Evolutionary conservation across 768 basidiomycete species (phyloP), one percentile per base, ranked within the genome.

Genomic region (Russula sp.): DNA sequence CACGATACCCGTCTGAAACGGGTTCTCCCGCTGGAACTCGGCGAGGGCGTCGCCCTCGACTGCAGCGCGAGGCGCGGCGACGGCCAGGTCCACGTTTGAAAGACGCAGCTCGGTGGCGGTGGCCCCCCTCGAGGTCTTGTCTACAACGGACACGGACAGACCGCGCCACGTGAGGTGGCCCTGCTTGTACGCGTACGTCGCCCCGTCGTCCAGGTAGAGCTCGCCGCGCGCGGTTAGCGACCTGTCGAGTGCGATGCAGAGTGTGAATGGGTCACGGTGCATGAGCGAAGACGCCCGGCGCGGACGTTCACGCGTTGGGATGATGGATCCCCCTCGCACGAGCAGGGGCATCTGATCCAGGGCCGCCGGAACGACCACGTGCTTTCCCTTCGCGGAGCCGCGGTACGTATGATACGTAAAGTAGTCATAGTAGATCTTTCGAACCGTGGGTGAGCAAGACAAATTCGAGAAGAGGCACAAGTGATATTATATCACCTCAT

Each of bases 191-290:
- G 80, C 76, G 74, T 85, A 98, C 0, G 88, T 83, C 56, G 88
- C 88, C 14, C 97, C 97, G 68, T 98, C 97, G 72, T 99, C 97
- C 60, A 96, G 82, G 75, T 98, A 99, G 42, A 99, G 79, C 70
- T 95, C 91, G 42, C 97, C 97, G 2, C 71, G 72, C 0, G 95
- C 95, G 35, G 66, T 70, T 32, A 76, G 74, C 1, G 77, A 70
- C 52, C 84, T 82, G 75, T 82, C 82, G 20, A 96, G 78, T 0
- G 94, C 91, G 27, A 96, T 81, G 59, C 88, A 86, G 44, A 98
- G 82, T 0, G 94, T 98, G 79, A 95, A 92, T 0, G 96, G 97
- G 71, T 99, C 97, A 57, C 79, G 75, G 77, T 87, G 90, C 90
- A 97, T 96, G 47, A 95, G 78, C 0, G 85, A 79, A 0, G 96